phyloP scores from a whole-genome alignment of 2,329 filamentous ascomycete genomes.

The Harringtonia lauricola region DNA sequence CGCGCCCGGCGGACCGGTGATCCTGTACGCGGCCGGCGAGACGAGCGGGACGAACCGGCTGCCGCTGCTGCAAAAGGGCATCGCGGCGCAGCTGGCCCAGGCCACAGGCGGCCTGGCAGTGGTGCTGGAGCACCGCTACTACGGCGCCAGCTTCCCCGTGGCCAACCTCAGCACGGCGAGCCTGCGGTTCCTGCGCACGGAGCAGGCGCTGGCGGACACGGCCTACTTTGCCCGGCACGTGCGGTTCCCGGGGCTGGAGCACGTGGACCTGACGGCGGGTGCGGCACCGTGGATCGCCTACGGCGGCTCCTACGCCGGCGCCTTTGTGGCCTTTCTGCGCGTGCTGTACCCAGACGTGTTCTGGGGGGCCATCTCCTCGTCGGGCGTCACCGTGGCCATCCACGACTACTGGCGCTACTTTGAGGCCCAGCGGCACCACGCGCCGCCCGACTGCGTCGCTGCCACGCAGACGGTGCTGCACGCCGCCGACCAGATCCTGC shows the following conservation, averaged over 20 bases:
- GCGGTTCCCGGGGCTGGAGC: conserved; percentile 57
- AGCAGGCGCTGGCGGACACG: conserved; percentile 71
- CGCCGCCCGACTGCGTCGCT: conserved; percentile 49
- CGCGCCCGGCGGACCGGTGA: conserved; percentile 66
- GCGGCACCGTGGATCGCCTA: conserved; percentile 60
- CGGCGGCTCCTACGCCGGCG: conserved; percentile 75
- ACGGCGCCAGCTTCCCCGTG: conserved; percentile 64
- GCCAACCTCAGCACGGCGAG: conserved; percentile 55
- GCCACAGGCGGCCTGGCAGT: conserved; percentile 67
- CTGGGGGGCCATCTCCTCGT: conserved; percentile 70
- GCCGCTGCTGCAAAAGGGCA: conserved; percentile 65
- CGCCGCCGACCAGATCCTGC: conserved; percentile 39
- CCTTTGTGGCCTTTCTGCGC: conserved; percentile 65
- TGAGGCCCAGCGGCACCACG: conserved; percentile 37
- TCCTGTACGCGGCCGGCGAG: conserved; percentile 66
- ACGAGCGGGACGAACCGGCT: conserved; percentile 51
- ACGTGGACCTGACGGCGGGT: conserved; percentile 41
- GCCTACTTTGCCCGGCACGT: conserved; percentile 71
- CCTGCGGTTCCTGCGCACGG: conserved; percentile 71
- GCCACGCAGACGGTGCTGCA: conserved; percentile 47
- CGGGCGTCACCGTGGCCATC: conserved; percentile 67
- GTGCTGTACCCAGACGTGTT: conserved; percentile 69
- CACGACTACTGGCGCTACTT: conserved; percentile 62
- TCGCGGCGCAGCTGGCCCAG: conserved; percentile 57
- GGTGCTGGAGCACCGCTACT: conserved; percentile 80